Evolutionary conservation across 2,329 filamentous ascomycete species (phyloP), one percentile per base, ranked within the genome.

Genomic region (Tricladium varicosporioides): DNA sequence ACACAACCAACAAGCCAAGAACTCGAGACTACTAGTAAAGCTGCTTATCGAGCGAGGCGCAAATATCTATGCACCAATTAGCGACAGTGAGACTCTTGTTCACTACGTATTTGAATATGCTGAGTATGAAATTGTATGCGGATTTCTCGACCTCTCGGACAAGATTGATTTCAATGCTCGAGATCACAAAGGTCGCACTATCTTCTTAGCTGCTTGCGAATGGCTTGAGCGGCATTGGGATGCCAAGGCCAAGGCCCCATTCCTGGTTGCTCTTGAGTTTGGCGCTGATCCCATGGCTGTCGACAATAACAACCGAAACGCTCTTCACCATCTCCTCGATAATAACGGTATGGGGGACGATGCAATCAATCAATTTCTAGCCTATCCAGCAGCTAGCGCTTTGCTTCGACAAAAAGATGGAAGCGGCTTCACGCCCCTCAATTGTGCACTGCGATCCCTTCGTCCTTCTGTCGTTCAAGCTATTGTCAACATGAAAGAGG

Each of bases 121-220:
- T 5, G 42, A 53, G n/a, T 56, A 57, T n/a, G 54, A 58, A 50
- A 59, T 54, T 10, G 42, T 58, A 11, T 14, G 27, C 27, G 47
- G 53, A n/a, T 62, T 56, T 44, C 45, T 63, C 5, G 61, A 63
- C 22, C 57, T 45, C 16, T 22, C 53, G 4, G 11, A 50, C 13
- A 51, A 51, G n/a, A 60, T 66, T 36, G 54, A 67, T 58, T 64
- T 65, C 54, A 59, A 65, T 43, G 43, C 44, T n/a, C 57, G 57
- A 36, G 66, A 67, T 22, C 46, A 54, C 18, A 40, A 48, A 7
- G 62, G 63, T 10, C 40, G 61, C 11, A 66, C 62, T 2, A 54
- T 66, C 22, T 56, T 68, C 33, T 53, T 63, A n/a, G 61, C 65
- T 15, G 57, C 62, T 1, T 65, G 63, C 36, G 55, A 63, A 22